Evolutionary conservation across 495 filamentous ascomycete genomes (phyloP).

Genomic region (Talaromyces ruber): DNA sequence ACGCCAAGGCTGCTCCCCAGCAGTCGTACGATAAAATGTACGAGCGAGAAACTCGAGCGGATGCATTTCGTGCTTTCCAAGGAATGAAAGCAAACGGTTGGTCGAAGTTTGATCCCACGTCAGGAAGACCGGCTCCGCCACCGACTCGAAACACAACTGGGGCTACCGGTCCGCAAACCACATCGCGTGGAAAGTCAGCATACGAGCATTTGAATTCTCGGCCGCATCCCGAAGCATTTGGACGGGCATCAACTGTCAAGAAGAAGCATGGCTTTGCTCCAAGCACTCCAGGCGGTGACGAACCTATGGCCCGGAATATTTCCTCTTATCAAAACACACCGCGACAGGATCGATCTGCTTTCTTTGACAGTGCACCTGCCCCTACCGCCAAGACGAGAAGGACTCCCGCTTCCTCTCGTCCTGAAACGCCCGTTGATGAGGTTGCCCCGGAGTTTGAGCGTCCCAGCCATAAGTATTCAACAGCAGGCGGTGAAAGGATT

Average conservation of each 20-base stretch:
- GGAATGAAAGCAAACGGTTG: constrained; percentile 50
- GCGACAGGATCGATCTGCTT: constrained; percentile 25
- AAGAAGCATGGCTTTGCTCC: constrained; percentile 49
- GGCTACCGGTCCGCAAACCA: constrained; percentile 20
- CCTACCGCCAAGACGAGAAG: constrained; percentile 32
- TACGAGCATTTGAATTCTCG: constrained; percentile 35
- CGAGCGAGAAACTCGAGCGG: constrained; percentile 45
- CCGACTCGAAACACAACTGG: constrained; percentile 22
- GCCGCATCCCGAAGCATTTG: constrained; percentile 15
- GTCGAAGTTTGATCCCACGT: constrained; percentile 32
- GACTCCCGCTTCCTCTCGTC: constrained; percentile 11
- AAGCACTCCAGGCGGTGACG: constrained; percentile 44
- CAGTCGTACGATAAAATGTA: constrained; percentile 32
- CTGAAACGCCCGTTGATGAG: constrained; percentile 12
- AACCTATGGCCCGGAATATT: constrained; percentile 44
- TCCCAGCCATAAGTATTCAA: constrained; percentile 60
- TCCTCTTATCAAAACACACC: constrained; percentile 39
- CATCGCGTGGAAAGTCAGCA: constrained; percentile 26
- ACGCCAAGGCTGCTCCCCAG: constrained; percentile 33
- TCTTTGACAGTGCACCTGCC: constrained; percentile 25
- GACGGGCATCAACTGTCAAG: constrained; percentile 32
- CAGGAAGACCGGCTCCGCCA: constrained; percentile 16
- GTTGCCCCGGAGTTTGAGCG: constrained; percentile 35
- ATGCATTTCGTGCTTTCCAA: constrained; percentile 60
- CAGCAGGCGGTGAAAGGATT: constrained; percentile 61